Evolutionary conservation across 2,329 filamentous ascomycete species (phyloP).

Genomic region (Thyridium curvatum): DNA sequence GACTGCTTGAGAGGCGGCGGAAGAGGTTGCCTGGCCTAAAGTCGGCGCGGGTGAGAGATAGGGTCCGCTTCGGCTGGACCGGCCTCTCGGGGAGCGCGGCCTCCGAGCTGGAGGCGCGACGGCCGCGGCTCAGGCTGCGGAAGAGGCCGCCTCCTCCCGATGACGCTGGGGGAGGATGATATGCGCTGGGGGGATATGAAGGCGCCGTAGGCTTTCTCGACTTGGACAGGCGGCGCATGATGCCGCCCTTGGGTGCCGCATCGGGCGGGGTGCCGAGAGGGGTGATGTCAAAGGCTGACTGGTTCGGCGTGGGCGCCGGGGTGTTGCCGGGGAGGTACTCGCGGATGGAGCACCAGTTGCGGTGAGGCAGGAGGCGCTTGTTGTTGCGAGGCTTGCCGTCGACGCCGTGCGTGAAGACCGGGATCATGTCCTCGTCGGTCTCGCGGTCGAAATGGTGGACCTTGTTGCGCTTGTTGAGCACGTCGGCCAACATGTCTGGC

Average conservation of each 20-base stretch:
- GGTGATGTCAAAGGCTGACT: slow-evolving; percentile 36
- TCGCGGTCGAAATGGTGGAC: slow-evolving; percentile 64
- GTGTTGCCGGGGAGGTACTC: slow-evolving; percentile 75
- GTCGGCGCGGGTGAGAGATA: slow-evolving; percentile 54
- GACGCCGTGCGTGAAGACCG: slow-evolving; percentile 83
- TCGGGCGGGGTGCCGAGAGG: slow-evolving; percentile 28
- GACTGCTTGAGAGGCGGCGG: slow-evolving; percentile 28
- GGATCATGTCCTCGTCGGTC: slow-evolving; percentile 94
- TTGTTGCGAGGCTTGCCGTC: slow-evolving; percentile 89
- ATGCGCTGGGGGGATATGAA: slow-evolving; percentile 29
- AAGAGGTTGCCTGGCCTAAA: slow-evolving; percentile 25
- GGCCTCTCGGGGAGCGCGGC: too few relatives aligned
- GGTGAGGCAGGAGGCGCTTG: slow-evolving; percentile 76
- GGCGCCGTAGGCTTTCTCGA: slow-evolving; percentile 21
- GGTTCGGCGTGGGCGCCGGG: slow-evolving; percentile 61
- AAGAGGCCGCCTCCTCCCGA: slow-evolving; percentile 36
- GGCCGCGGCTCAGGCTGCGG: slow-evolving; percentile 34
- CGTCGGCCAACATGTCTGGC: slow-evolving; percentile 79
- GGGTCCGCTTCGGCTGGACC: slow-evolving; percentile 41
- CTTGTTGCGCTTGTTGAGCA: slow-evolving; percentile 90
- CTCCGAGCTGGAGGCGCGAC: slow-evolving; percentile 18
- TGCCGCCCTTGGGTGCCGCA: slow-evolving; percentile 22
- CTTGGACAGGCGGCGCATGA: slow-evolving; percentile 40
- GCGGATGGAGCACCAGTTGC: slow-evolving; percentile 94
- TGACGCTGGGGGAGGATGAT: slow-evolving; percentile 37